Evolutionary conservation across 495 filamentous ascomycete species (phyloP), one percentile per base, ranked within the genome.

Genomic region (Xylona heveae): DNA sequence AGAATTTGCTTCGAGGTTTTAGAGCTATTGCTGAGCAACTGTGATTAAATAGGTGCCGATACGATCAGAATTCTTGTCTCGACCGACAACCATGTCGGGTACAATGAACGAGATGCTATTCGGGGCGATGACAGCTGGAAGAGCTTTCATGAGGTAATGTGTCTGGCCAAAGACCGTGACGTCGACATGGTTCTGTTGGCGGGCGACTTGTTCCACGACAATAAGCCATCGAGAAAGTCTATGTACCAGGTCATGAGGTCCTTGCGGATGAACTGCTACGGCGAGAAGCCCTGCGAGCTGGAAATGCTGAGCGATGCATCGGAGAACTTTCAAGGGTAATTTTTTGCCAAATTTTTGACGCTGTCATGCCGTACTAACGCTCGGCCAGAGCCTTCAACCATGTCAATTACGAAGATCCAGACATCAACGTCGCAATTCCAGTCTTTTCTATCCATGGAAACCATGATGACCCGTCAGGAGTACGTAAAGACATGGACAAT

Each of bases 381-480:
- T 2, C 3, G 3, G 6, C 6, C 32, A 69, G 72, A 0, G 72
- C 78, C 0, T 82, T 90, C 44, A 74, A 79, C 25, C 76, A 92
- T 50, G 85, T 92, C 46, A 99, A 99, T 50, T 99, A 95, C 45
- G 79, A 94, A 46, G 88, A 99, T 42, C 68, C 83, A 15, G 83
- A 99, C 47, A 93, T 99, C 45, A 99, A 99, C 42, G 72, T 99
- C 38, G 82, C 83, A 8, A 93, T 94, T 28, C 88, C 88, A 0
- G 81, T 99, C 21, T 99, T 99, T 47, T 91, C 83, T 1, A 99
- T 99, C 30, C 88, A 99, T 44, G 88, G 88, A 19, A 99, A 99
- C 47, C 88, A 99, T 54, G 88, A 99, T 45, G 88, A 99, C 50
- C 88, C 88, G 1, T 81, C 80, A 26, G 88, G 90, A 5, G 54